These are phyloP conservation scores for Phytophthora sojae DNA, from an alignment of 352 stramenopile genomes.

Conservation along the genomic window DNA sequence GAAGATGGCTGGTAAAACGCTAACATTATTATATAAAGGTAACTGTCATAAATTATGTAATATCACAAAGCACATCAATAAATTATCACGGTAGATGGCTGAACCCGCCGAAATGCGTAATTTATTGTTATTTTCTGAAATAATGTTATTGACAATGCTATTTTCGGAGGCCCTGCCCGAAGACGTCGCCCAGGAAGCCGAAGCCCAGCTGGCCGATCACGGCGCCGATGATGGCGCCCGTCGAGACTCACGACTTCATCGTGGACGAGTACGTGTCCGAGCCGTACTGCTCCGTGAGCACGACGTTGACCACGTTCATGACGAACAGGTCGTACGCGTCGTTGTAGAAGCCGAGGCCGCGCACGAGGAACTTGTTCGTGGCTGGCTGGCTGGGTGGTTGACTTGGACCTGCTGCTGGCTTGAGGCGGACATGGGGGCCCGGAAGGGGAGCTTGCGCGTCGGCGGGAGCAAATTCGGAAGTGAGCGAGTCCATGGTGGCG, in stretches of 20 bases:
- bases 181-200: constrained; percentile 57
- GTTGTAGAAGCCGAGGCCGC: constrained; percentile 63
- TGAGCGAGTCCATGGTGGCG: background rate
- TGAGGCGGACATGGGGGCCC: background rate
- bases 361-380: constrained; percentile 65
- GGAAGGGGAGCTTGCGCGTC: background rate
- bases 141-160: no score
- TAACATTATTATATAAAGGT: no score
- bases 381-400: background rate
- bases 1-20: no score
- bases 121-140: no score
- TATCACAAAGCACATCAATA: no score
- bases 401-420: background rate
- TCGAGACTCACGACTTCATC: constrained; percentile 59
- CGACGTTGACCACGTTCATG: constrained; percentile 73
- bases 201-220: constrained; percentile 61
- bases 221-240: constrained; percentile 53
- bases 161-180: no score
- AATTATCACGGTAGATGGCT: no score
- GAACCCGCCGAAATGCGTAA: no score
- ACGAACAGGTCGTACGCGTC: constrained; percentile 70
- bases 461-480: background rate
- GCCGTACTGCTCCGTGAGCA: constrained; percentile 65
- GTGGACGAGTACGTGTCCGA: constrained; percentile 60
- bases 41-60: no score